A percentile compares a stretch with the other conserved stretches of the same genome.
These are phyloP conservation scores for Colletotrichum nymphaeae DNA, from an alignment of 2,329 filamentous ascomycete genomes.

Conservation along the genomic window DNA sequence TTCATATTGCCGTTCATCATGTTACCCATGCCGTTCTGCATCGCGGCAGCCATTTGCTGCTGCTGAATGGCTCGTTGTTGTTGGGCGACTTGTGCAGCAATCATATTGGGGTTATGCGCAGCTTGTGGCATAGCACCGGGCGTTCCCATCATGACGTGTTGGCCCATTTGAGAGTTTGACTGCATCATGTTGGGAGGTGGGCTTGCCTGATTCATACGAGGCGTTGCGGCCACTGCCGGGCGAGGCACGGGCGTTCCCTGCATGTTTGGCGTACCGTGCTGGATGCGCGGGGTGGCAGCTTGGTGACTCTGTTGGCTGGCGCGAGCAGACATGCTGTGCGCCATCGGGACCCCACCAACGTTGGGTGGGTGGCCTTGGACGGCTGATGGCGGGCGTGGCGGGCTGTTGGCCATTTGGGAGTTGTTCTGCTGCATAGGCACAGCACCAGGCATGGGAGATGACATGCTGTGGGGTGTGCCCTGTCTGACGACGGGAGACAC, in stretches of 20 bases:
- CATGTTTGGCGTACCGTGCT: constrained; percentile 70
- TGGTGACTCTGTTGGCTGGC: constrained; percentile 76
- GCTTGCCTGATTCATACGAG: constrained; percentile 72
- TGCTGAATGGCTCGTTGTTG: constrained; percentile 60
- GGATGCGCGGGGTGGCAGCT: constrained; percentile 72
- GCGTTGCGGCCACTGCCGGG: constrained; percentile 64
- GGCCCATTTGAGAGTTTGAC: constrained; percentile 66
- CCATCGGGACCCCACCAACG: constrained; percentile 63
- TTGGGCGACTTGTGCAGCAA: constrained; percentile 58
- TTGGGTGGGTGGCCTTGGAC: constrained; percentile 69
- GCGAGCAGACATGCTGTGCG: constrained; percentile 71
- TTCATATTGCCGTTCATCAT: constrained; percentile 51
- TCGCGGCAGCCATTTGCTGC: constrained; percentile 48
- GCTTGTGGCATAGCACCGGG: constrained; percentile 46
- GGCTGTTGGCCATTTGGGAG: constrained; percentile 77
- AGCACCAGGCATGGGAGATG: constrained; percentile 72
- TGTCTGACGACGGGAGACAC: constrained; percentile 74
- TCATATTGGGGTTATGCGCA: constrained; percentile 52
- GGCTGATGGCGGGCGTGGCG: constrained; percentile 73
- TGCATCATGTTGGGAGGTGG: constrained; percentile 70
- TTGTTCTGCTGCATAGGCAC: constrained; percentile 74
- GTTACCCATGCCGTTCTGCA: constrained; percentile 49
- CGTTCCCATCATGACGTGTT: constrained; percentile 60
- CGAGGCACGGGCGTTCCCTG: constrained; percentile 70
- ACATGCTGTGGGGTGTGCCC: constrained; percentile 73